Percentiles rank a stretch among this genome's conserved stretches.
phyloP scores from a whole-genome alignment of 108 stramenopile genomes.

The Pseudonitzschia delicatissima region DNA sequence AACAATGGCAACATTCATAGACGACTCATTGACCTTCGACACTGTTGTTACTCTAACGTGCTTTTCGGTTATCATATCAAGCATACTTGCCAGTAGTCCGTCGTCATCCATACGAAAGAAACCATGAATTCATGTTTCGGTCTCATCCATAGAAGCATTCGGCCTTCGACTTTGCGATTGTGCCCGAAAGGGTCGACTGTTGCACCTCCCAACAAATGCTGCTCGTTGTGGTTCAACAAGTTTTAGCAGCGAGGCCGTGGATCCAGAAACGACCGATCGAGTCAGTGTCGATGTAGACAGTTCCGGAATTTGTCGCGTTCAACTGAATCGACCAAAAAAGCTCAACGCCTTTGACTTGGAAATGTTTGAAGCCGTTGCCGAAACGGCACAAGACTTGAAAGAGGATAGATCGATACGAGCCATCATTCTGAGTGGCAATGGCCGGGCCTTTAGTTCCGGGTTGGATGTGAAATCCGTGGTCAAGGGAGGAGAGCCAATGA shows the following conservation, averaged over 20 bases:
- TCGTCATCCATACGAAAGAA: no score
- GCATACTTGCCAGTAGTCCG: no score
- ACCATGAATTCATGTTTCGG: background rate
- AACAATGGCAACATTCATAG: no score
- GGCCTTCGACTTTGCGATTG: background rate
- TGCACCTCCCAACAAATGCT: no score
- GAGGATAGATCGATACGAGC: slow-evolving; percentile 53
- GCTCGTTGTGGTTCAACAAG: no score
- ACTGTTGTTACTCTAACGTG: no score
- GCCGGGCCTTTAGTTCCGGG: slow-evolving; percentile 83
- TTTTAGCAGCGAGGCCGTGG: background rate
- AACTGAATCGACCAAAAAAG: slow-evolving; percentile 71
- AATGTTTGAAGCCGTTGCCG: slow-evolving; percentile 83
- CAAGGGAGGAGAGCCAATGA: slow-evolving; percentile 33
- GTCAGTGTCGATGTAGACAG: slow-evolving; percentile 19
- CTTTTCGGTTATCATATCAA: no score
- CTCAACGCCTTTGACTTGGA: slow-evolving; percentile 68
- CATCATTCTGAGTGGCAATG: slow-evolving; percentile 73
- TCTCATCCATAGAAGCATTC: background rate
- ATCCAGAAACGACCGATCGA: slow-evolving; percentile 2
- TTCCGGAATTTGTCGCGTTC: slow-evolving; percentile 39
- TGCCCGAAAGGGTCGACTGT: background rate
- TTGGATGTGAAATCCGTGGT: slow-evolving; percentile 63
- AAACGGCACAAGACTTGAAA: slow-evolving; percentile 42
- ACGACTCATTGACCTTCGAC: no score